Conservation (phyloP, 2,329 filamentous ascomycete species). For the Stagonosporopsis rhizophila region DNA sequence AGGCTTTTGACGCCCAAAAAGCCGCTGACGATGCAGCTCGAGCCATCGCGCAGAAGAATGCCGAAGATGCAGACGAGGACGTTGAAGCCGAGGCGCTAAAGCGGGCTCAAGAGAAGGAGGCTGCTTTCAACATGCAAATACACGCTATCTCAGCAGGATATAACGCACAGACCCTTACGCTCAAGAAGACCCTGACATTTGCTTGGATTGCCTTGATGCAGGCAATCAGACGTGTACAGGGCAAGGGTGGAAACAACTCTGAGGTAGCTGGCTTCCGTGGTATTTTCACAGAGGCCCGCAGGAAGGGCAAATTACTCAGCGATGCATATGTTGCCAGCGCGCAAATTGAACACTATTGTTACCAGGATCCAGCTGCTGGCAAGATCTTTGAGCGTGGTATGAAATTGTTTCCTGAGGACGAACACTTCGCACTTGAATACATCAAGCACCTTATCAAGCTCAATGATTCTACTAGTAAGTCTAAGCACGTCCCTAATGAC, state of each 20-base stretch:
- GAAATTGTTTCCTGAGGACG: constrained; percentile 92
- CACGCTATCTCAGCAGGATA: constrained; percentile 69
- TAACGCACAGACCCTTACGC: constrained; percentile 73
- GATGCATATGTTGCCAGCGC: constrained; percentile 96
- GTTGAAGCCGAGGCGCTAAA: constrained; percentile 55
- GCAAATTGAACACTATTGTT: constrained; percentile 92
- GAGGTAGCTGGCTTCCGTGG: constrained; percentile 79
- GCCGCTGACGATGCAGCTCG: constrained; percentile 51
- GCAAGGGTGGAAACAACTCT: constrained; percentile 67
- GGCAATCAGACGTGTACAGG: constrained; percentile 92
- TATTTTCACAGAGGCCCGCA: constrained; percentile 87
- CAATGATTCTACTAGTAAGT: constrained; percentile 91
- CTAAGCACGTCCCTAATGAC: constrained; percentile 7
- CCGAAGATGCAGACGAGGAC: constrained; percentile 61
- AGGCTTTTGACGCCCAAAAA: constrained; percentile 58
- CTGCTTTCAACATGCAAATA: constrained; percentile 62
- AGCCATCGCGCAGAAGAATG: constrained; percentile 48
- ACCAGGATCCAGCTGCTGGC: constrained; percentile 88
- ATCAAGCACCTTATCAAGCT: constrained; percentile 91
- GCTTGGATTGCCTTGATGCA: constrained; percentile 95
- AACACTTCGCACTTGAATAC: constrained; percentile 92
- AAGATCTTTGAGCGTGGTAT: constrained; percentile 97
- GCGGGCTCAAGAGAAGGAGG: constrained; percentile 55
- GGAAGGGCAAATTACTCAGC: constrained; percentile 85
- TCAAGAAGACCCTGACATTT: constrained; percentile 87